phyloP scores from a whole-genome alignment of 768 basidiomycete genomes.

The Candolleomyces efflorescens region DNA sequence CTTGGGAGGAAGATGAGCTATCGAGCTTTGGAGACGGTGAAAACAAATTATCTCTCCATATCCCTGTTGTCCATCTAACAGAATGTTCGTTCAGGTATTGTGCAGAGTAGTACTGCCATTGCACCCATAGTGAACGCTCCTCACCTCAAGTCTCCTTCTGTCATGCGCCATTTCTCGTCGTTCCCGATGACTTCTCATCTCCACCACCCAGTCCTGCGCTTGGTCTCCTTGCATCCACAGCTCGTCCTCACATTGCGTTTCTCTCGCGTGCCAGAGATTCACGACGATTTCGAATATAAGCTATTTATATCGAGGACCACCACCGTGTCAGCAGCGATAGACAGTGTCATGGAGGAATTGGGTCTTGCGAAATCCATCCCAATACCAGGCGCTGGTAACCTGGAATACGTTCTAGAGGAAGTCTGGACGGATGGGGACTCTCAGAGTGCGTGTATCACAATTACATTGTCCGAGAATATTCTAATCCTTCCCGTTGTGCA shows the following conservation, averaged over 20 bases:
- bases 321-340: conserved; percentile 52
- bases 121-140: conserved; percentile 48
- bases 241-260: conserved; percentile 54
- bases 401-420: conserved; percentile 77
- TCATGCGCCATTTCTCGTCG: conserved; percentile 58
- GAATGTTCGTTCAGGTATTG: conserved; percentile 36
- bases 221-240: conserved; percentile 65
- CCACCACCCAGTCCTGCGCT: conserved; percentile 60
- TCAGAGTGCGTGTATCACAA: conserved; percentile 44
- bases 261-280: conserved; percentile 69
- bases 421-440: conserved; percentile 49
- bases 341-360: conserved; percentile 53
- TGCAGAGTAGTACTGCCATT: conserved; percentile 41
- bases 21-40: conserved; percentile 60
- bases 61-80: not conserved
- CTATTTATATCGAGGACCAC: conserved; percentile 57
- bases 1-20: conserved; percentile 73
- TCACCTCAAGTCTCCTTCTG: conserved; percentile 24
- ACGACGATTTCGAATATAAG: conserved; percentile 66
- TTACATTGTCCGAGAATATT: conserved; percentile 8
- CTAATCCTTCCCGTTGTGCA: conserved; percentile 16
- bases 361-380: conserved; percentile 65
- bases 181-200: conserved; percentile 68
- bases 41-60: conserved; percentile 6
- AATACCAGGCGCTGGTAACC: conserved; percentile 58